Conservation (phyloP, 306 rosid genomes). For the Pueraria montana region DNA sequence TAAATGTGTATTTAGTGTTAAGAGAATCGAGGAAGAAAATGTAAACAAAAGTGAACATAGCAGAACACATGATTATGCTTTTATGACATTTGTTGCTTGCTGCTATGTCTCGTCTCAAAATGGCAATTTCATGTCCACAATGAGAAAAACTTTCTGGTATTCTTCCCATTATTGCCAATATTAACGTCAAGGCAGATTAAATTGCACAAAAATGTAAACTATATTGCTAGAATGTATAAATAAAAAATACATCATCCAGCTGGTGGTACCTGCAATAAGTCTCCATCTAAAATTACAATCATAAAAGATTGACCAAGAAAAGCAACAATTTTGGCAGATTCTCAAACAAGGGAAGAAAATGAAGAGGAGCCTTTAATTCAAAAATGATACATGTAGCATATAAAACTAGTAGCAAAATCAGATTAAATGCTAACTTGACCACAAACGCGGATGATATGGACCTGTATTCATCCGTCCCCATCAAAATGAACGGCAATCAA, state of each 20-base stretch:
- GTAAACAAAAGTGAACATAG: background rate
- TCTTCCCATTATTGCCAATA: background rate
- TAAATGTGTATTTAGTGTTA: no score
- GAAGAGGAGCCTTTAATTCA: conserved; percentile 42
- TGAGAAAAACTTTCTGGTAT: conserved; percentile 6
- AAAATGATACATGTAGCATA: conserved; percentile 54
- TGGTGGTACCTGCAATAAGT: conserved; percentile 34
- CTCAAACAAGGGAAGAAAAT: conserved; percentile 42
- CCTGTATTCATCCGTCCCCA: conserved; percentile 35
- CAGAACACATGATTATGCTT: background rate
- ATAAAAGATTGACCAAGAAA: background rate
- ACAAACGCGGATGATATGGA: background rate
- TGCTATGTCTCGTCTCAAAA: background rate
- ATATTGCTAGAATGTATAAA: background rate
- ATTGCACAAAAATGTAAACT: conserved; percentile 13
- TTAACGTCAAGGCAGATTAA: background rate
- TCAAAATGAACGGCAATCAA: conserved; percentile 17
- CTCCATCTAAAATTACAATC: conserved; percentile 33
- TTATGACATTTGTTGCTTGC: background rate
- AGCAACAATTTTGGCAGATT: conserved; percentile 42
- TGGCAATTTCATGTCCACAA: conserved; percentile 13
- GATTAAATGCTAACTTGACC: conserved; percentile 12
- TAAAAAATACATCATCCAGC: conserved; percentile 36
- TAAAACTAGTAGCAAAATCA: conserved; percentile 17
- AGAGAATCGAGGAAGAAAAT: no score